These are phyloP conservation scores for Pythium dissotocum DNA, from an alignment of 352 stramenopile genomes.

Conservation along the genomic window DNA sequence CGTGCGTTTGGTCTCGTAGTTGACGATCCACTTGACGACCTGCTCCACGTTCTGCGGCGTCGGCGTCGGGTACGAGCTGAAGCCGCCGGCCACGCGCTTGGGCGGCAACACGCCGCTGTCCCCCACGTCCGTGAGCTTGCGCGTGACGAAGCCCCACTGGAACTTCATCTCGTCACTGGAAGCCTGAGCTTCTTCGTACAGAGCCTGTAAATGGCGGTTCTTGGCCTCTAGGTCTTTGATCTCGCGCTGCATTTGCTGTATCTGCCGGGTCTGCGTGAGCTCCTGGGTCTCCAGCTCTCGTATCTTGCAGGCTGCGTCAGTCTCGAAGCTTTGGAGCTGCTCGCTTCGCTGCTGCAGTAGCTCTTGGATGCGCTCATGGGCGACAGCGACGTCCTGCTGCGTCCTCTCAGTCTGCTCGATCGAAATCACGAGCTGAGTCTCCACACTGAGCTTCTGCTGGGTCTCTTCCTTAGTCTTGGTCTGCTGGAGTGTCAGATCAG, in stretches of 20 bases:
- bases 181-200: slow-evolving; percentile 27
- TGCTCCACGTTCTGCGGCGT: slow-evolving; percentile 37
- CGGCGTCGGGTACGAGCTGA: slow-evolving; percentile 35
- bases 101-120: slow-evolving; percentile 34
- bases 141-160: slow-evolving; percentile 35
- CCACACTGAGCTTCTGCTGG: slow-evolving; percentile 6
- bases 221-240: slow-evolving; percentile 12
- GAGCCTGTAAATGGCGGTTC: slow-evolving; percentile 20
- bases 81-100: slow-evolving; percentile 41
- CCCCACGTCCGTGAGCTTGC: slow-evolving; percentile 39
- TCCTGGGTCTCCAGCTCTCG: slow-evolving; percentile 3
- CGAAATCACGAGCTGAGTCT: slow-evolving; percentile 3
- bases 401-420: slow-evolving; percentile 12
- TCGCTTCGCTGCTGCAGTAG: neutral
- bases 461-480: neutral
- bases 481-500: slow-evolving; percentile 8
- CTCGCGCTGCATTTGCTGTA: slow-evolving; percentile 6
- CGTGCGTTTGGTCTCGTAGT: slow-evolving; percentile 39
- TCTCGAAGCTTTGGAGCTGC: neutral
- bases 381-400: slow-evolving; percentile 4
- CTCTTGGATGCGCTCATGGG: neutral
- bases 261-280: neutral
- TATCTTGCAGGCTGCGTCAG: neutral
- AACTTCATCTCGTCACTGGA: slow-evolving; percentile 37
- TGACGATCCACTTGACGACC: slow-evolving; percentile 45